Base-by-base conservation (phyloP, 768 basidiomycete genomes). In the Grammothele lineata region DNA sequence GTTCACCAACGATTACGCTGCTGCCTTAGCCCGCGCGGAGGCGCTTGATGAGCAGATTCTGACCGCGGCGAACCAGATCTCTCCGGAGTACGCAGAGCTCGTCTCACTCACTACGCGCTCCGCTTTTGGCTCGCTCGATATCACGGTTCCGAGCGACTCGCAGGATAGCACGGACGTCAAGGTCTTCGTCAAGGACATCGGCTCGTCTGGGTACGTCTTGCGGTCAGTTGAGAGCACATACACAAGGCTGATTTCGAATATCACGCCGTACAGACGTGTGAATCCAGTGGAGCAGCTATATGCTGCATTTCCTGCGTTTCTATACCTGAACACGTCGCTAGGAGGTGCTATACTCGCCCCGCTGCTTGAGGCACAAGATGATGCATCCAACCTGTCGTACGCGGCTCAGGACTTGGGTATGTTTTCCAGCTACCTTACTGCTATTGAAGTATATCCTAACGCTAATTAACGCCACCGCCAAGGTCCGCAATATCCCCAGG, bases 241-340 rank as follows among this genome's bases (percentile, higher is more conserved):
- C n/a, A n/a, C n/a, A n/a, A n/a, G n/a, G n/a, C n/a, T n/a, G n/a
- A n/a, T n/a, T n/a, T n/a, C n/a, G n/a, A n/a, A n/a, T n/a, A n/a
- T n/a, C n/a, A n/a, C n/a, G n/a, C n/a, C n/a, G n/a, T 30, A 5
- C 35, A 48, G 56, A 10, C 50, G 59, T 7, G 57, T 63, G n/a
- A 64, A 61, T 45, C 60, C 64, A 15, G 64, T 66, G 5, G 64
- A 66, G 40, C 55, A 57, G 4, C 42, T 66, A 17, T 63, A 59
- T 43, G 51, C 62, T 6, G 43, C 61, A 11, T 64, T 58, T 38
- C 61, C 64, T 4, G 40, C 57, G 38, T 63, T 59, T 41, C 48
- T 64, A 10, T 63, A 57, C 37, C 25, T 60, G 43, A 66, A 66
- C 32, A 57, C 61, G 9, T 45, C 61, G 18, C 55, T 60, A 39